These are phyloP conservation scores for Hypoxylon fuscum DNA, from an alignment of 495 filamentous ascomycete species.

Conservation along the genomic window DNA sequence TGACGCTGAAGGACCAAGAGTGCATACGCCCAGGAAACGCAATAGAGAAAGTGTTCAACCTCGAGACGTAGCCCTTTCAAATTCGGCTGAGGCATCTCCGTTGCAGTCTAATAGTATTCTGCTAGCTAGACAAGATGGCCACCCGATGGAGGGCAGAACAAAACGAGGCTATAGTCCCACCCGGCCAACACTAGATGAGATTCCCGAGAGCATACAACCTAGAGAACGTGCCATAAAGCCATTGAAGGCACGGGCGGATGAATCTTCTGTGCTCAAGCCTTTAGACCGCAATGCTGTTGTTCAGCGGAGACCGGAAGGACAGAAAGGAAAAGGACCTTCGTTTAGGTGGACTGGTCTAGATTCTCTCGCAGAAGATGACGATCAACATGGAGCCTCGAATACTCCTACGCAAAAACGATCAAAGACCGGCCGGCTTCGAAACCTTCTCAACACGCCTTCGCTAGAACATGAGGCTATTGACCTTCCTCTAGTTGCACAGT, in stretches of 20 bases:
- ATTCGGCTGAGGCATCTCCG: not conserved
- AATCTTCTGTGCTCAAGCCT: not conserved
- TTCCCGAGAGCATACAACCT: not conserved
- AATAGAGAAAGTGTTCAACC: conserved; percentile 27
- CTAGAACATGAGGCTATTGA: conserved; percentile 15
- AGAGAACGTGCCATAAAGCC: not conserved
- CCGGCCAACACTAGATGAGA: not conserved
- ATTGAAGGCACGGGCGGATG: not conserved
- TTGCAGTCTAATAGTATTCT: not conserved
- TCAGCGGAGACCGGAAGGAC: not conserved
- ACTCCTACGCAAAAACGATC: conserved; percentile 2
- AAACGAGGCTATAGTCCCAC: not conserved
- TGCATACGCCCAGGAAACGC: conserved; percentile 71
- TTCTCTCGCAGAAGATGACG: conserved; percentile 25
- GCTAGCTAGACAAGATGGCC: not conserved
- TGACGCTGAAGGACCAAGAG: conserved; percentile 69
- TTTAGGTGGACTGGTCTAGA: conserved; percentile 6
- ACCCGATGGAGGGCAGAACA: not conserved
- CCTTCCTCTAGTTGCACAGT: conserved; percentile 1
- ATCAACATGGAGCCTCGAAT: conserved; percentile 7
- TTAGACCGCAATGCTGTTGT: conserved; percentile 12
- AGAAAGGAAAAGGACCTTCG: conserved; percentile 1
- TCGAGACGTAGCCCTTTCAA: conserved; percentile 12
- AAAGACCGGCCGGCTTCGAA: conserved; percentile 19
- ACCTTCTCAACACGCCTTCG: conserved; percentile 38